These are phyloP conservation scores for Penicillium oxalicum DNA, from an alignment of 2,329 filamentous ascomycete species.

Conservation along the genomic window DNA sequence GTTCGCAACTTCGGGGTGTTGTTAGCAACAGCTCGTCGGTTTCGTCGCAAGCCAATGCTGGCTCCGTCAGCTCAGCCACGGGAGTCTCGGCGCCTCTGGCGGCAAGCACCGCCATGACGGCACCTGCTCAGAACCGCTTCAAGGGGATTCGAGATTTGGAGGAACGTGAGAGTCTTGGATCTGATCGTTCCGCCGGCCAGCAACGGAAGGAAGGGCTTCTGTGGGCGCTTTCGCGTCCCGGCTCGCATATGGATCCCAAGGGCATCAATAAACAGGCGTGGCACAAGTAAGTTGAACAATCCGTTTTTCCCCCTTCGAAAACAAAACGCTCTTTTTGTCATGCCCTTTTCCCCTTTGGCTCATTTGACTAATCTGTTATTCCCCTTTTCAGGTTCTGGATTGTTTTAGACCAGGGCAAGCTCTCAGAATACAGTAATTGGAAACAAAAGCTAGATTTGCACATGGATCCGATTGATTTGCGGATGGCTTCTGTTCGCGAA, in stretches of 20 bases:
- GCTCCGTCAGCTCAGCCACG: conserved; percentile 25
- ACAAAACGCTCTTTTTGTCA: no score
- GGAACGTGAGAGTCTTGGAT: conserved; percentile 60
- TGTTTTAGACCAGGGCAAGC: conserved; percentile 88
- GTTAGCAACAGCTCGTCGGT: conserved; percentile 43
- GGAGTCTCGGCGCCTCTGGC: conserved; percentile 19
- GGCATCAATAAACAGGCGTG: conserved; percentile 95
- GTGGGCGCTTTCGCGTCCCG: conserved; percentile 89
- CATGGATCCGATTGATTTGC: conserved; percentile 94
- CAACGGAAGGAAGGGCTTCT: conserved; percentile 89
- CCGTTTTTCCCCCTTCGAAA: not conserved
- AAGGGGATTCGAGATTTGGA: conserved; percentile 90
- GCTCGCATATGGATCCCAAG: conserved; percentile 90
- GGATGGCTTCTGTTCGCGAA: conserved; percentile 94
- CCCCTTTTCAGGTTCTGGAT: conserved; percentile 76
- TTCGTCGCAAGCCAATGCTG: conserved; percentile 36
- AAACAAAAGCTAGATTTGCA: conserved; percentile 95
- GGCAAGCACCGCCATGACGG: conserved; percentile 19
- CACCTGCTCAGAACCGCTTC: conserved; percentile 56
- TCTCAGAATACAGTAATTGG: conserved; percentile 99
- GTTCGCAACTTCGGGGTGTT: conserved; percentile 58
- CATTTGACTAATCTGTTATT: not conserved
- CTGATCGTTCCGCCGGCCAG: conserved; percentile 54
- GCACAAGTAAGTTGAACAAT: conserved; percentile 72
- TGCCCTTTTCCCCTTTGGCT: no score